Base-by-base conservation (phyloP, 2,329 filamentous ascomycete species). In the Geoglossum cookeanum region DNA sequence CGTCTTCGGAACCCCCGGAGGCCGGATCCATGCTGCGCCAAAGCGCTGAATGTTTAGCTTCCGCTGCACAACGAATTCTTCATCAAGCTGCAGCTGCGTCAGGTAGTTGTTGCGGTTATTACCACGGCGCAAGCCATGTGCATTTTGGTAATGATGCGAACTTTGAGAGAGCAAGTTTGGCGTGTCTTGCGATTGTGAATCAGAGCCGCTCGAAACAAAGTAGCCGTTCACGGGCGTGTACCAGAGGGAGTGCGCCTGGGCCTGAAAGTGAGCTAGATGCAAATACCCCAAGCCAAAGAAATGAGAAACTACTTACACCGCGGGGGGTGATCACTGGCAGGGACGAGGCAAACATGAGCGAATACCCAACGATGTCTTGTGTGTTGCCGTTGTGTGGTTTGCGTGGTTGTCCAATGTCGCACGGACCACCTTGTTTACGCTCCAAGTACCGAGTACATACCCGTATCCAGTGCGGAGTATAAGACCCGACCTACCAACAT, bases 1-100 rank as follows among this genome's bases (percentile, higher is more conserved):
- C 0, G 91, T 95, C 75, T 97, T 98, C 58, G 81, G 69, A 57
- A 95, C 78, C 6, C 91, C 92, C 0, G 88, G 89, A 0, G 92
- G 92, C 59, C 85, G 86, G 58, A 98, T 83, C 92, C 92, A 98
- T 49, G 79, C 79, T 62, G 83, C 85, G 59, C 92, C 92, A 66
- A 94, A 96, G 65, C 89, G 86, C 53, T 85, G 80, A 33, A 97
- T 84, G 62, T 91, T 88, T 53, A 80, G 72, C 65, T 90, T 88
- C 52, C 91, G 87, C 7, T 84, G 78, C 57, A 83, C 79, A 61
- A 94, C 77, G 58, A 81, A 78, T 60, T 81, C 78, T 71, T 97
- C 92, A 67, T 96, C 91, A 47, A 80, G 72, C 30, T 79, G 75
- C 9, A 95, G 78, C 1, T 83, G 76, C 8, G 84, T 78, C 3